Conservation (phyloP, 257 asterid species). For the Fraxinus anomala region DNA sequence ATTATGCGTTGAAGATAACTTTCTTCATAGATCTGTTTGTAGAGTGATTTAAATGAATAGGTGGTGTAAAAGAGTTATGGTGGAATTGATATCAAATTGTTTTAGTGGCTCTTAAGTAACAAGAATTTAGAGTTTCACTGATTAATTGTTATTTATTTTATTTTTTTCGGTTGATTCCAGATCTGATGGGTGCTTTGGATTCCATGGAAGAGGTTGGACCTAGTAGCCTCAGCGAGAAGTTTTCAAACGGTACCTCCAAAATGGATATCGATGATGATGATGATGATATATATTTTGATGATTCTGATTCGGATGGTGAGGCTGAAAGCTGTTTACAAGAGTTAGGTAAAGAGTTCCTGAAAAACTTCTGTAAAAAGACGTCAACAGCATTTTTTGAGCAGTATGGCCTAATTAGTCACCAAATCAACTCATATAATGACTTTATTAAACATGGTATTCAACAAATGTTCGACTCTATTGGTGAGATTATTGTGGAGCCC, state of each 20-base stretch:
- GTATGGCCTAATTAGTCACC: conserved; percentile 81
- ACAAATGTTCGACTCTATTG: conserved; percentile 67
- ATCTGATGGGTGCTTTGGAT: conserved; percentile 50
- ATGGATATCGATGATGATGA: conserved; percentile 56
- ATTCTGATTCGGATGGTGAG: conserved; percentile 55
- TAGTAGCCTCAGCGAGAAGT: conserved; percentile 37
- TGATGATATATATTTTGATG: conserved; percentile 36
- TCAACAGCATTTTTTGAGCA: conserved; percentile 70
- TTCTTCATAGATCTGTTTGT: neutral
- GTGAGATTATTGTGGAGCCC: conserved; percentile 72
- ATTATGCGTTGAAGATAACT: neutral
- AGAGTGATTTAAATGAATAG: neutral
- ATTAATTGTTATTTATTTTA: conserved; percentile 4
- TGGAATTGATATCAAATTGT: neutral
- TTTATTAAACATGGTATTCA: conserved; percentile 72
- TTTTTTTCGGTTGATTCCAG: neutral
- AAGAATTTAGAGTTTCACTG: neutral
- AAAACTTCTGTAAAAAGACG: conserved; percentile 63
- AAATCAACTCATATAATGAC: conserved; percentile 74
- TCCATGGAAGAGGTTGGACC: conserved; percentile 49
- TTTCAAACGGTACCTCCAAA: conserved; percentile 28
- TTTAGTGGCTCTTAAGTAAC: neutral
- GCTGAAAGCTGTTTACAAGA: conserved; percentile 45
- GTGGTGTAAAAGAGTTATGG: neutral
- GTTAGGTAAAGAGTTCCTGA: conserved; percentile 46